These are phyloP conservation scores for Ophiocordyceps camponoti-floridani DNA, from an alignment of 2,329 filamentous ascomycete species.

Conservation along the genomic window DNA sequence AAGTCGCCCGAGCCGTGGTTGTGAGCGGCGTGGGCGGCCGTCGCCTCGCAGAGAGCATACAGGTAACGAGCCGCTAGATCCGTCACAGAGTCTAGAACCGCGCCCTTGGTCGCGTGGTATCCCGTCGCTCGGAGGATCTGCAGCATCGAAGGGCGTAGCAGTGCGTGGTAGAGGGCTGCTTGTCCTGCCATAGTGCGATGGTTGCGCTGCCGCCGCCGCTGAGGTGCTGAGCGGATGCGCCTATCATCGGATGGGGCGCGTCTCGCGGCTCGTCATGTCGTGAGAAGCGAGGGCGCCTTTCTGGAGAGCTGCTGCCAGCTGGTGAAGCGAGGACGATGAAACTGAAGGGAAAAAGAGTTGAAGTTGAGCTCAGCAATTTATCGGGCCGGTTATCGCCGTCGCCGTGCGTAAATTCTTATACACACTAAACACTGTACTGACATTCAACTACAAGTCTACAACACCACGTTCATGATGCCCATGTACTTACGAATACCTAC, in stretches of 20 bases:
- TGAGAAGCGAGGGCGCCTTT: not conserved
- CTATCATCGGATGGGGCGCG: not conserved
- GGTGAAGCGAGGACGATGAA: not conserved
- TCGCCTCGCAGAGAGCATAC: conserved; percentile 51
- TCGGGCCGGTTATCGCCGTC: no score
- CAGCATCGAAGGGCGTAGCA: conserved; percentile 72
- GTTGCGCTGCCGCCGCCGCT: not conserved
- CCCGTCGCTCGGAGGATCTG: conserved; percentile 85
- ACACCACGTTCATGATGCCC: no score
- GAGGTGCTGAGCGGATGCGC: not conserved
- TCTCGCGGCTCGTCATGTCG: not conserved
- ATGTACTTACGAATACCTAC: no score
- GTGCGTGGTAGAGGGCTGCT: conserved; percentile 44
- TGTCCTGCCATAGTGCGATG: conserved; percentile 22
- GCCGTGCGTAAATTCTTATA: no score
- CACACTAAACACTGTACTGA: no score
- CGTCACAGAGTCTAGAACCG: conserved; percentile 73
- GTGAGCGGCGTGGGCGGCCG: conserved; percentile 52
- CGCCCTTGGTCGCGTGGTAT: conserved; percentile 67
- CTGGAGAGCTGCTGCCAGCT: not conserved
- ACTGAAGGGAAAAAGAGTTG: no score
- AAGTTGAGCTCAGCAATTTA: no score
- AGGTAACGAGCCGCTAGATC: conserved; percentile 76
- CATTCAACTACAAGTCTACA: no score
- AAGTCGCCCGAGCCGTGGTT: conserved; percentile 37